A percentile compares a stretch with the other conserved stretches of the same genome.
phyloP scores from a whole-genome alignment of 495 filamentous ascomycete genomes.

The Lophiostoma macrostomum region DNA sequence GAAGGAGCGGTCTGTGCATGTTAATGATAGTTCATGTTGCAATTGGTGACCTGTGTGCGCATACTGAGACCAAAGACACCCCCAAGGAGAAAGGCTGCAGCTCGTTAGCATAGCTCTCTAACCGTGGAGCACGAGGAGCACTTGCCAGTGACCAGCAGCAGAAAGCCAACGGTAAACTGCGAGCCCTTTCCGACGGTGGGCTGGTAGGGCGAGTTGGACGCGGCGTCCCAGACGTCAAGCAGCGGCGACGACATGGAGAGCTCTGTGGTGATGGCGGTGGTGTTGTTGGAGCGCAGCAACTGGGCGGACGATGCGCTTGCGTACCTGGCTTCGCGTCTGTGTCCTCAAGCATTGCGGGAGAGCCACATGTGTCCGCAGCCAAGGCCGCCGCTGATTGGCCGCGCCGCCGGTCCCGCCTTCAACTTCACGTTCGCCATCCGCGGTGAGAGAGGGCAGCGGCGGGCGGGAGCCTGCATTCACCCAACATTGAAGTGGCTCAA shows the following conservation, averaged over 20 bases:
- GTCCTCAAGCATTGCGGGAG: too few species aligned
- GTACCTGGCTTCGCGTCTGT: not conserved
- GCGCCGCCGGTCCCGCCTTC: too few species aligned
- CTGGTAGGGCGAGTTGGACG: constrained; percentile 75
- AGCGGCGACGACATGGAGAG: constrained; percentile 56
- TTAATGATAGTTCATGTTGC: constrained; percentile 2
- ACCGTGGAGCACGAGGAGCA: constrained; percentile 2
- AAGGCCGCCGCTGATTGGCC: constrained; percentile 2
- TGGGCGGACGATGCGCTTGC: not conserved
- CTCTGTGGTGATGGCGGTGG: constrained; percentile 2
- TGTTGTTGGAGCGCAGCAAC: not conserved
- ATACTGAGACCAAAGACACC: constrained; percentile 80
- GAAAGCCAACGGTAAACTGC: constrained; percentile 81
- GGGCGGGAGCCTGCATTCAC: not conserved
- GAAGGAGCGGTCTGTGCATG: constrained; percentile 79
- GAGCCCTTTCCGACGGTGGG: constrained; percentile 76
- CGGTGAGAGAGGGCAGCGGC: too few species aligned
- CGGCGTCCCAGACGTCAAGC: constrained; percentile 84
- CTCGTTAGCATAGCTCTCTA: constrained; percentile 29
- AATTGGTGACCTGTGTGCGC: constrained; percentile 34
- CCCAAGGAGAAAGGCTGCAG: constrained; percentile 57
- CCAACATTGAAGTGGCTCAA: too few species aligned
- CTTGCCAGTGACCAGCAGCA: constrained; percentile 66
- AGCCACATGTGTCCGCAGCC: too few species aligned
- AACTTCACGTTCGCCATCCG: too few species aligned